A percentile compares a stretch with the other conserved stretches of the same genome.
Conservation (phyloP, 805 yeast species). For the Clavispora carvajalis region DNA sequence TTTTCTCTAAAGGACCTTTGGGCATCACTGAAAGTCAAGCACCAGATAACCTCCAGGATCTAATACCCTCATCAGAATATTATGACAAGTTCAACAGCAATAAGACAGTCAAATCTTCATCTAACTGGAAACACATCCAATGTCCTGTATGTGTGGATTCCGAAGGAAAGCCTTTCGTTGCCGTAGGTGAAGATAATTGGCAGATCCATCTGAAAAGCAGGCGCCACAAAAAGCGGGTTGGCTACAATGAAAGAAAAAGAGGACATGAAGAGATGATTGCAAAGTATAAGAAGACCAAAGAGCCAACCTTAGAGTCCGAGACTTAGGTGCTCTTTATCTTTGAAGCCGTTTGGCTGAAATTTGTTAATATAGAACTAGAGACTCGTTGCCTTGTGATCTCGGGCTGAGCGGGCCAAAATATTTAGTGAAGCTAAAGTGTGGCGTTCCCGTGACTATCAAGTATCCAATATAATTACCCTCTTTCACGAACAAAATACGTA, state of each 20-base stretch:
- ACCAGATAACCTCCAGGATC: conserved; percentile 19
- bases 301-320: neutral
- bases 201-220: conserved; percentile 60
- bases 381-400: too few relatives aligned
- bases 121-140: conserved; percentile 59
- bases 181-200: conserved; percentile 74
- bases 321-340: neutral
- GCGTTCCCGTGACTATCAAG: too few relatives aligned
- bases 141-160: conserved; percentile 65
- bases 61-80: conserved; percentile 23
- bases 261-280: conserved; percentile 44
- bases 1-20: conserved; percentile 24
- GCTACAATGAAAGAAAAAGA: conserved; percentile 44
- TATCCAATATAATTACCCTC: too few relatives aligned
- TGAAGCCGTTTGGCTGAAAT: too few relatives aligned
- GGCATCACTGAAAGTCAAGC: conserved; percentile 22
- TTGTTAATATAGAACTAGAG: too few relatives aligned
- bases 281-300: conserved; percentile 14
- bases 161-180: conserved; percentile 50
- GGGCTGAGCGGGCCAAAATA: too few relatives aligned
- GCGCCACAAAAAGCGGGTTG: conserved; percentile 55
- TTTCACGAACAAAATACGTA: too few relatives aligned
- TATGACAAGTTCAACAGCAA: conserved; percentile 27
- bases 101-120: conserved; percentile 28
- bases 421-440: too few relatives aligned